Evolutionary conservation across 2,329 filamentous ascomycete species (phyloP), one percentile per base, ranked within the genome.

Genomic region (Sporothrix inflata): DNA sequence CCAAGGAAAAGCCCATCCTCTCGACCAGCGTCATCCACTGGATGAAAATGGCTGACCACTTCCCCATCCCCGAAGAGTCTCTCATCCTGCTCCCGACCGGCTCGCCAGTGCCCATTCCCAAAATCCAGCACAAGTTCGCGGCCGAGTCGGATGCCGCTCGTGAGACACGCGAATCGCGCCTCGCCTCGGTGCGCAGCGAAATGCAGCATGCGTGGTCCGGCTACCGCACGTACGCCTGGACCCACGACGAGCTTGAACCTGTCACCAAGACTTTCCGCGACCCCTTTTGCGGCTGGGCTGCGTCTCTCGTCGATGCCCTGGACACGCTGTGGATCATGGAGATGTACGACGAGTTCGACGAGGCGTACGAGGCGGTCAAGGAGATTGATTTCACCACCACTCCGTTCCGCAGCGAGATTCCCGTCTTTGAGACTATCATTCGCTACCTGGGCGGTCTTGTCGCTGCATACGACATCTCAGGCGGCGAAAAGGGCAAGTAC

Each of bases 351-450:
- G 93, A 97, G 77, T 97, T 97, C 77, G 89, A 93, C 73, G 90
- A 93, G 74, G 94, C 93, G 1, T 89, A 92, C 60, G 85, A 88
- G 69, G 89, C 87, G 3, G 89, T 94, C 27, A 85, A 85, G 72
- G 81, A 87, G 6, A 95, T 98, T 72, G 94, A 98, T 80, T 98
- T 98, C 77, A 96, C 92, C 2, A 91, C 88, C 12, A 91, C 89
- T 38, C 81, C 84, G 2, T 79, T 81, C 16, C 85, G 90, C 66
- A 79, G 82, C 49, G 88, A 92, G 65, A 96, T 98, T 61, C 94
- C 94, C n/a, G 86, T 97, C 8, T 98, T 98, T 77, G 94, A 98
- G 81, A 97, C 94, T 0, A 93, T 91, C 12, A 98, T 98, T 78
- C 89, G 95, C 69, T 97, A 98, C 77, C 85, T 98, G 4, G 95